Evolutionary conservation across 2,329 filamentous ascomycete species (phyloP).

Genomic region (Westerdykella aurantiaca): DNA sequence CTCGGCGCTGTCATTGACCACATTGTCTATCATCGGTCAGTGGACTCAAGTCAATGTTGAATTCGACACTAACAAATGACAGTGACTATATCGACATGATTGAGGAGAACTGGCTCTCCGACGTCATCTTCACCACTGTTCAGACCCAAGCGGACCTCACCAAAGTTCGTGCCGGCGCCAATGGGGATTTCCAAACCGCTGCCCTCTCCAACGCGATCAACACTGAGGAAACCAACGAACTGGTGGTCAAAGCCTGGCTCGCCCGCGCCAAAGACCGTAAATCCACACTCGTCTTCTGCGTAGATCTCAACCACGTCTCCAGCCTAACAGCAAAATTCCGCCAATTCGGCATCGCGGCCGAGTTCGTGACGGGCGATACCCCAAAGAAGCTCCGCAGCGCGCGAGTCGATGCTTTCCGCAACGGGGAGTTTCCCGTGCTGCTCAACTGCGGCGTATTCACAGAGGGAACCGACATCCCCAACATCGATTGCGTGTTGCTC

Average conservation of each 20-base stretch:
- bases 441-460: conserved; percentile 96
- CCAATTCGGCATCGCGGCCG: conserved; percentile 70
- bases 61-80: not conserved
- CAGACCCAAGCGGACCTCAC: conserved; percentile 75
- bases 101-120: conserved; percentile 81
- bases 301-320: conserved; percentile 76
- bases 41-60: not conserved
- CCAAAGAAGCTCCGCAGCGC: conserved; percentile 61
- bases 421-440: conserved; percentile 73
- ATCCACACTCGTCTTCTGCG: conserved; percentile 90
- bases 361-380: conserved; percentile 81
- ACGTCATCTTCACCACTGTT: conserved; percentile 93
- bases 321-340: conserved; percentile 72
- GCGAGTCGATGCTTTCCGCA: conserved; percentile 69
- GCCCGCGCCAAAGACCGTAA: conserved; percentile 66
- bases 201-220: conserved; percentile 83
- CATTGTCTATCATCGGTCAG: conserved; percentile 82
- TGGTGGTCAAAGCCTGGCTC: conserved; percentile 82
- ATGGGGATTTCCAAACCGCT: conserved; percentile 72
- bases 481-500: conserved; percentile 88
- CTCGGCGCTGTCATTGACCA: conserved; percentile 84
- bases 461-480: conserved; percentile 95
- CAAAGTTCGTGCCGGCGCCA: conserved; percentile 56
- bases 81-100: conserved; percentile 73
- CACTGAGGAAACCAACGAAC: conserved; percentile 70